Conservation (phyloP, 176 grass and related monocot species). For the Bromus sterilis region DNA sequence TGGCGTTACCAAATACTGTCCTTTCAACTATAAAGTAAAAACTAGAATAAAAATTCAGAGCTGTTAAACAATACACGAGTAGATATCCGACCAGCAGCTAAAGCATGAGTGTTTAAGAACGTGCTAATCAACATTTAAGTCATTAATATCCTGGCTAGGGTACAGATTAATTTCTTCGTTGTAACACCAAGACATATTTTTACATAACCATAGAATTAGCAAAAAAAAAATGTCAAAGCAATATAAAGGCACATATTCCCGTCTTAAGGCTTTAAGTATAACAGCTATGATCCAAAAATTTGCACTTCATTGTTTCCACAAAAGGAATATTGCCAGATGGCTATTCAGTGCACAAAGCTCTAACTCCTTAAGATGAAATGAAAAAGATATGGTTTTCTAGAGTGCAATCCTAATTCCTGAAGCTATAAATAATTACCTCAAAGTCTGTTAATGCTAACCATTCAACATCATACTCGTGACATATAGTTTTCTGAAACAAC, state of each 20-base stretch:
- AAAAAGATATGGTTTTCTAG: not conserved
- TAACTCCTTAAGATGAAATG: not conserved
- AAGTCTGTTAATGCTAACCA: not conserved
- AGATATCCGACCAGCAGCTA: not conserved
- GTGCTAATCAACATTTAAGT: not conserved
- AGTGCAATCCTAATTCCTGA: not conserved
- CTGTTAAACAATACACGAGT: not conserved
- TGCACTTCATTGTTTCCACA: not conserved
- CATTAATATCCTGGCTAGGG: not conserved
- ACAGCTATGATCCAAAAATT: not conserved
- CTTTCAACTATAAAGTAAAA: conserved; percentile 9
- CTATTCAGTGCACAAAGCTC: not conserved
- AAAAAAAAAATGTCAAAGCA: not conserved
- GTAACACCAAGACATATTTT: not conserved
- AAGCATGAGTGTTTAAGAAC: not conserved
- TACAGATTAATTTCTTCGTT: not conserved
- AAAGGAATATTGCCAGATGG: not conserved
- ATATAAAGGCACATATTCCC: not conserved
- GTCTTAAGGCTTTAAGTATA: not conserved
- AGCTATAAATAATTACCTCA: conserved; percentile 3
- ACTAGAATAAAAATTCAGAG: not conserved
- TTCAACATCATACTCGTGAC: not conserved
- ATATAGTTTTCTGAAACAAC: not conserved
- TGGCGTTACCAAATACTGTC: conserved; percentile 4
- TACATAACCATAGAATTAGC: not conserved